Evolutionary conservation across 1,284 basidiomycete genomes (phyloP).

Genomic region (Ustilago vetiveriae): DNA sequence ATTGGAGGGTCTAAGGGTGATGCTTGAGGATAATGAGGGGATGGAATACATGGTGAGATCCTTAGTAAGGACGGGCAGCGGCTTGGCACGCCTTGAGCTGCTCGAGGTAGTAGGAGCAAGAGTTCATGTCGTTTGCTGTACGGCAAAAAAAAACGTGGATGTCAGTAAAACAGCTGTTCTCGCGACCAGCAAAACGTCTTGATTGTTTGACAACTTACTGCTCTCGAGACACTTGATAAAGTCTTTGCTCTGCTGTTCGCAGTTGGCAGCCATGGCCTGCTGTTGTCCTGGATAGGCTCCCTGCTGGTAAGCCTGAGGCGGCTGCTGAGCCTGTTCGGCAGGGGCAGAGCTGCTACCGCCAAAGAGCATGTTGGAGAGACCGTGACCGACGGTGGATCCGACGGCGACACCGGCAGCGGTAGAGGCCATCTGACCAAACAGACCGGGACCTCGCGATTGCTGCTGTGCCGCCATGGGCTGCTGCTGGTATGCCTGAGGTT

Average conservation of each 20-base stretch:
- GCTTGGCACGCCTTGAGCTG: constrained; percentile 68
- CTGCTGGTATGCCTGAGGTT: constrained; percentile 37
- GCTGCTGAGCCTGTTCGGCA: constrained; percentile 61
- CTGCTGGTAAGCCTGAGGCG: constrained; percentile 46
- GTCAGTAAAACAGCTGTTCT: no score
- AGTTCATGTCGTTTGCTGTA: constrained; percentile 70
- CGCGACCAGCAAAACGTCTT: no score
- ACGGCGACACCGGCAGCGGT: constrained; percentile 86
- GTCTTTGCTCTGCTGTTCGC: constrained; percentile 71
- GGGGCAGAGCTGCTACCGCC: constrained; percentile 71
- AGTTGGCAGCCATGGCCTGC: constrained; percentile 67
- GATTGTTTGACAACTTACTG: no score
- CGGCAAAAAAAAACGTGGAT: constrained; percentile 41
- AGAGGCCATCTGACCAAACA: constrained; percentile 76
- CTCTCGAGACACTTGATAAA: constrained; percentile 61
- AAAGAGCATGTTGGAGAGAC: constrained; percentile 83
- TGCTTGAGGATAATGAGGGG: constrained; percentile 1
- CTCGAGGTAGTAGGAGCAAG: constrained; percentile 72
- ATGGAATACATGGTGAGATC: neutral
- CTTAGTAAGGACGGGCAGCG: constrained; percentile 62
- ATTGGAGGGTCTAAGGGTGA: constrained; percentile 16
- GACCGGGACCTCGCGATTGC: constrained; percentile 51
- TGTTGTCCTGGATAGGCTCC: constrained; percentile 33
- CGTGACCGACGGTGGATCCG: constrained; percentile 83
- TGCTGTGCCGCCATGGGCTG: constrained; percentile 38